A percentile compares a stretch with the other conserved stretches of the same genome.
Evolutionary conservation across 768 basidiomycete species (phyloP).

Genomic region (Tephrocybe sp.): DNA sequence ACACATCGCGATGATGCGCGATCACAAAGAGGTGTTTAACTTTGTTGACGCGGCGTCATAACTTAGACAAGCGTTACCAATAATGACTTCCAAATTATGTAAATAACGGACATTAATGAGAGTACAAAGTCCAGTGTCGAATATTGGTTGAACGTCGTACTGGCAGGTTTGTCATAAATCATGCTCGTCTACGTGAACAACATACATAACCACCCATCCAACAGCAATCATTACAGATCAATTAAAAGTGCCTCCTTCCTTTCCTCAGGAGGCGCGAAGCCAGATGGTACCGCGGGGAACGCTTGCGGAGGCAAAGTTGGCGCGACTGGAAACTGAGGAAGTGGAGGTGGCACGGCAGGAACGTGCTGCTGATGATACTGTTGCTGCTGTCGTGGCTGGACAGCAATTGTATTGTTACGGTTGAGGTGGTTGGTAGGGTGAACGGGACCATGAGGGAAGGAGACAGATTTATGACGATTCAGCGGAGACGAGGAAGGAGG

Average conservation of each 20-base stretch:
- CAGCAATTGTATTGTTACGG: constrained; percentile 33
- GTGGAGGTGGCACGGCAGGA: constrained; percentile 23
- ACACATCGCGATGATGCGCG: constrained; percentile 51
- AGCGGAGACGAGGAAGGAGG: constrained; percentile 21
- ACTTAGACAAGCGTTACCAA: too few species aligned
- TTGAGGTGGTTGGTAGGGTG: constrained; percentile 22
- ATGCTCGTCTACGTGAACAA: too few species aligned
- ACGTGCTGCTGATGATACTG: constrained; percentile 28
- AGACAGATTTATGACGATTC: constrained; percentile 33
- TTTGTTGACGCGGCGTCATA: too few species aligned
- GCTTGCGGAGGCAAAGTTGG: constrained; percentile 60
- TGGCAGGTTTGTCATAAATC: too few species aligned
- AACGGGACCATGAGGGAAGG: constrained; percentile 19
- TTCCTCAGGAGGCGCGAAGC: constrained; percentile 57
- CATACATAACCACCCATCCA: too few species aligned
- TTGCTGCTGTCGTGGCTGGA: constrained; percentile 19
- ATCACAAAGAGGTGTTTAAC: too few species aligned
- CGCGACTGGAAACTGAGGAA: constrained; percentile 66
- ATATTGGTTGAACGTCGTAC: too few species aligned
- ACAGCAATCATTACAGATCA: constrained; percentile 49
- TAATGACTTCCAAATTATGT: too few species aligned
- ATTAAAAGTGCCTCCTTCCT: constrained; percentile 64
- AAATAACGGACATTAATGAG: too few species aligned
- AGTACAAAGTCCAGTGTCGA: too few species aligned
- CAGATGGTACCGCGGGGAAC: constrained; percentile 47